Base-by-base conservation (phyloP, 2,329 filamentous ascomycete genomes). In the Fusarium sp. region DNA sequence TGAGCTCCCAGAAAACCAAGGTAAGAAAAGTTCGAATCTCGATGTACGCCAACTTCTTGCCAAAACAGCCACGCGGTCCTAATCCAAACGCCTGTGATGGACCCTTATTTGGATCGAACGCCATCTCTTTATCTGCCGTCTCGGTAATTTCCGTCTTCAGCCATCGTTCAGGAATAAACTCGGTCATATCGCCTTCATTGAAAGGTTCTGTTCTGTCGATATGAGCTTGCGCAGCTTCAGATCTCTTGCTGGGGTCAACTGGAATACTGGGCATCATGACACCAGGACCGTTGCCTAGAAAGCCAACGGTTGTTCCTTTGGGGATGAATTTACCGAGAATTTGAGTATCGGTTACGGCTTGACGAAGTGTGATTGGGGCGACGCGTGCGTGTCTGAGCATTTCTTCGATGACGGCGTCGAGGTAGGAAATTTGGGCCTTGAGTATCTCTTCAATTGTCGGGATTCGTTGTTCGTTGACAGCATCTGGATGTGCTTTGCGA, bases 321-420 rank as follows among this genome's bases (percentile, higher is more conserved):
- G 78, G 79, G 11, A 81, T 69, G 11, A 58, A 60, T 7, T 59
- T 55, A 2, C 78, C 79, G 1, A 81, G 69, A 0, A 80, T 65
- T 2, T 72, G 63, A 1, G 77, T 79, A 37, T 81, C 78, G 4
- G 53, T 23, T 13, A 60, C 52, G 1, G 79, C 74, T 47, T 75
- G 63, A 1, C 78, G 73, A 1, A 74, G 45, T 1, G 78, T 62
- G 4, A 75, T 47, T 1, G 75, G 58, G 2, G 74, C 74, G 10
- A 72, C 68, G 5, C 72, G 68, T 2, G 71, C 63, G 20, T 68
- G 45, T 2, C 80, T 75, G 1, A 81, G 66, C 1, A 74, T 69
- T 56, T 82, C 79, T 51, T 80, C 78, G 3, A 80, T 63, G 4
- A 76, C 70, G 6, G 78, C 79, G 35, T 81, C 79, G 1, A 81